Evolutionary conservation across 2,329 filamentous ascomycete species (phyloP), one percentile per base, ranked within the genome.

Genomic region (Phaeosphaeria sp.): DNA sequence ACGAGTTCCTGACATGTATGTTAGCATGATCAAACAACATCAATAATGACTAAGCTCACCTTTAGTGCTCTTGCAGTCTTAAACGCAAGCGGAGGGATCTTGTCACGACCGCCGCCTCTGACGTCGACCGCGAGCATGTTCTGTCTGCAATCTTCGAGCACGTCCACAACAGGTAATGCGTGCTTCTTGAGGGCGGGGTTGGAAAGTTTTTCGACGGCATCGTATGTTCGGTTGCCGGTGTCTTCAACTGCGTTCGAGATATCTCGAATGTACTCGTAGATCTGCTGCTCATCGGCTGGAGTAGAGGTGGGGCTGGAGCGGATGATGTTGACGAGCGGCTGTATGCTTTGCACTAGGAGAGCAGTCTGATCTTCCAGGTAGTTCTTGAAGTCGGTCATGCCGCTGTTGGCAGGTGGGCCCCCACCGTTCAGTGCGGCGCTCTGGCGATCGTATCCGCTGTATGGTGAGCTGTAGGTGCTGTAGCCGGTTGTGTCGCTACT

Each of bases 291-390:
- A 43, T 78, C 75, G 6, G 63, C 65, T 2, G 72, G 65, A 1
- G 69, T 68, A 1, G 67, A 69, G 10, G 59, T 60, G 7, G 74
- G 69, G 3, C 62, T 72, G 7, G 71, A 83, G 23, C 85, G 85
- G 59, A 96, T 88, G 56, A 87, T 84, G 55, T 85, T 81, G 47
- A 96, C 91, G 7, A 96, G 85, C n/a, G 88, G 86, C 77, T 95
- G 91, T 63, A 96, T 93, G 46, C 88, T 90, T 64, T 92, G 87
- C 23, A 95, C 89, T 58, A 96, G 84, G 2, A 88, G 81, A 50
- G 91, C 90, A 11, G 90, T 93, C 74, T 95, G 91, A 71, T 93
- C 90, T 72, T 95, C 90, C 36, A 96, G 85, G 72, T 92, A 93
- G 58, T 91, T 85, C 86, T 87, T 88, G 55, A 89, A 81, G 65